Conservation (phyloP, 78 protist genomes). For the Isochrysis galbana region DNA sequence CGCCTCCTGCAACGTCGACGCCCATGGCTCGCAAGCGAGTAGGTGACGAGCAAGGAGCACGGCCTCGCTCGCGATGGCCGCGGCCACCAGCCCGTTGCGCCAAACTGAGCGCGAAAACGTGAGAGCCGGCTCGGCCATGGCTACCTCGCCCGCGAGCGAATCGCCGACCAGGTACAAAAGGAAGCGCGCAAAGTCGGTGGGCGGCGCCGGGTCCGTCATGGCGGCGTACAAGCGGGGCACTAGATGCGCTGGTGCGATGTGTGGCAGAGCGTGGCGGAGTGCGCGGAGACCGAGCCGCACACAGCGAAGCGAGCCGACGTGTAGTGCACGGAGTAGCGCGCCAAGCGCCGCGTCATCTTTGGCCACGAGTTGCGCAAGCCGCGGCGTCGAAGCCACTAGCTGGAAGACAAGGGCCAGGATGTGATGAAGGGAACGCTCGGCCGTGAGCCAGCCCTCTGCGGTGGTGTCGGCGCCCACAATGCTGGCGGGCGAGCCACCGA, state of each 20-base stretch:
- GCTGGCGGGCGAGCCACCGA: no score
- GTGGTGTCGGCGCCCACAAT: background rate
- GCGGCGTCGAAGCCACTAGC: background rate
- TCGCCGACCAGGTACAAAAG: background rate
- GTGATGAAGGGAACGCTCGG: background rate
- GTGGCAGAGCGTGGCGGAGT: background rate
- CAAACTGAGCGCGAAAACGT: background rate
- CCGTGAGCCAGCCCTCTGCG: background rate
- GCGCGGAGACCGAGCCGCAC: background rate
- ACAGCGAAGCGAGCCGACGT: background rate
- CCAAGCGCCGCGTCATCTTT: background rate
- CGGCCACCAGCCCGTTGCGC: background rate
- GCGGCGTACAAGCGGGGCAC: background rate
- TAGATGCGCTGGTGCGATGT: background rate
- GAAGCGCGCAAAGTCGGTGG: background rate
- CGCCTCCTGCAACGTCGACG: background rate
- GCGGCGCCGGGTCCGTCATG: no score
- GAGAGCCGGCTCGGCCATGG: background rate
- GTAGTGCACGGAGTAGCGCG: background rate
- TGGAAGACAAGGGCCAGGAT: background rate
- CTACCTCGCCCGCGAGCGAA: background rate
- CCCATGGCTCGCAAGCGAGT: background rate
- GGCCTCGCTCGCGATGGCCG: background rate
- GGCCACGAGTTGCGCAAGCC: background rate
- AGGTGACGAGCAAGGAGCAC: background rate